phyloP scores from a whole-genome alignment of 2,329 filamentous ascomycete genomes.

The Fonsecaea monophora region DNA sequence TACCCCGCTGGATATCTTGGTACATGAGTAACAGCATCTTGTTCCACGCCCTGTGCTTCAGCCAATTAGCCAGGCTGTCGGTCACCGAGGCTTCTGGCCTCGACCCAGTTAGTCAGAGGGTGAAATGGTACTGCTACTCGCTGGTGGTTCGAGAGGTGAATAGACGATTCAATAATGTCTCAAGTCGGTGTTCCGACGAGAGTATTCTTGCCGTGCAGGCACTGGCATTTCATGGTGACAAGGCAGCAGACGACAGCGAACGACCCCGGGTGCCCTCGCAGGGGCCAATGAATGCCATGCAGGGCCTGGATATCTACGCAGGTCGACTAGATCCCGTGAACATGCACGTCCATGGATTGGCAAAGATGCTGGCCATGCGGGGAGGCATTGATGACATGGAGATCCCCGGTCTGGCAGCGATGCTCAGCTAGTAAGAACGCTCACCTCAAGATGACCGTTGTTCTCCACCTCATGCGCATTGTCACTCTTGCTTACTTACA shows the following conservation, averaged over 20 bases:
- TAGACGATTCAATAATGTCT: slow-evolving; percentile 21
- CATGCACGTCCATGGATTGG: slow-evolving; percentile 38
- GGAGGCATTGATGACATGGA: slow-evolving; percentile 34
- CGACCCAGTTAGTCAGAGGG: slow-evolving; percentile 11
- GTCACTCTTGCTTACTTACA: slow-evolving; percentile 11
- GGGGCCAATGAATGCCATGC: slow-evolving; percentile 23
- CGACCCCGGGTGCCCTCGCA: slow-evolving; percentile 13
- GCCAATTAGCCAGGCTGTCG: slow-evolving; percentile 17
- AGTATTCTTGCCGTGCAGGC: slow-evolving; percentile 13
- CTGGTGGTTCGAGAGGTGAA: slow-evolving; percentile 17
- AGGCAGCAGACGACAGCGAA: slow-evolving; percentile 1
- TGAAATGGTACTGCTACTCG: slow-evolving; percentile 20
- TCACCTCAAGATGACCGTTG: background rate
- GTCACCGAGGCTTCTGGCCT: background rate
- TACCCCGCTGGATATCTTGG: slow-evolving; percentile 10
- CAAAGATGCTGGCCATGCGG: slow-evolving; percentile 36
- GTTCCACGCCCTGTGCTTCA: slow-evolving; percentile 16
- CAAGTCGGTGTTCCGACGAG: slow-evolving; percentile 13
- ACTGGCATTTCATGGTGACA: slow-evolving; percentile 17
- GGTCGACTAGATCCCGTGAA: slow-evolving; percentile 19
- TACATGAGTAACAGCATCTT: slow-evolving; percentile 18
- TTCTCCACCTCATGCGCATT: background rate
- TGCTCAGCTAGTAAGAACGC: slow-evolving; percentile 25
- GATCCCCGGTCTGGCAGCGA: slow-evolving; percentile 20
- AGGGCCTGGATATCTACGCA: slow-evolving; percentile 21